Evolutionary conservation across 306 rosid genomes (phyloP).

Genomic region (Rubus parviflorus): DNA sequence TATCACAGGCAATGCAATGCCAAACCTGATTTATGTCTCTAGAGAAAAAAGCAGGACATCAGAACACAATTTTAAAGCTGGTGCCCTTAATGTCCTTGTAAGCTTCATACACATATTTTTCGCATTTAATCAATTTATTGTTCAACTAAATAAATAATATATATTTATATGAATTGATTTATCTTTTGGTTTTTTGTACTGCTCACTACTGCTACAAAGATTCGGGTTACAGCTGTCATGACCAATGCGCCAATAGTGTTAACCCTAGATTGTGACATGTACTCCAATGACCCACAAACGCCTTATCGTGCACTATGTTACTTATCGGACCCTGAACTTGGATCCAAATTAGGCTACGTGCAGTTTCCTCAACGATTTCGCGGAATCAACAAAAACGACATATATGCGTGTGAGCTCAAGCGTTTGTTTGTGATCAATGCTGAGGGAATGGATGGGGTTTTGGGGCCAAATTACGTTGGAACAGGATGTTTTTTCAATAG

Average conservation of each 20-base stretch:
- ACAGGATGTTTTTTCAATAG: conserved; percentile 41
- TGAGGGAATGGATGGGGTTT: conserved; percentile 35
- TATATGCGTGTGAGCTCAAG: conserved; percentile 20
- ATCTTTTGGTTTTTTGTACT: background rate
- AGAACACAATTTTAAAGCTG: conserved; percentile 49
- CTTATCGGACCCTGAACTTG: conserved; percentile 14
- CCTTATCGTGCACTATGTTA: conserved; percentile 35
- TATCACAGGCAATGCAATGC: conserved; percentile 21
- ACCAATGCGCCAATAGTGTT: conserved; percentile 44
- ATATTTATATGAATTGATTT: too few species aligned
- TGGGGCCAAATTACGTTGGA: conserved; percentile 33
- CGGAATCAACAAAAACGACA: conserved; percentile 35
- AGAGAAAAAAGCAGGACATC: conserved; percentile 39
- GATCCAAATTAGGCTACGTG: conserved; percentile 16
- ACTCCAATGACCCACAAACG: conserved; percentile 43
- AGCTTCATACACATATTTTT: background rate
- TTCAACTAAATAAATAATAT: background rate
- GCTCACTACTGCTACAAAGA: conserved; percentile 16
- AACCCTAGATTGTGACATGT: conserved; percentile 43
- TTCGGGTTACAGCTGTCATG: conserved; percentile 47
- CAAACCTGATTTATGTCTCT: conserved; percentile 47
- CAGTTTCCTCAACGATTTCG: conserved; percentile 44
- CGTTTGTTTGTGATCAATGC: conserved; percentile 8
- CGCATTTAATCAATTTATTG: too few species aligned
- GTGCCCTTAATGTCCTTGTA: conserved; percentile 52